Evolutionary conservation across 2,329 filamentous ascomycete species (phyloP), one percentile per base, ranked within the genome.

Genomic region (Paradendryphiella salina): DNA sequence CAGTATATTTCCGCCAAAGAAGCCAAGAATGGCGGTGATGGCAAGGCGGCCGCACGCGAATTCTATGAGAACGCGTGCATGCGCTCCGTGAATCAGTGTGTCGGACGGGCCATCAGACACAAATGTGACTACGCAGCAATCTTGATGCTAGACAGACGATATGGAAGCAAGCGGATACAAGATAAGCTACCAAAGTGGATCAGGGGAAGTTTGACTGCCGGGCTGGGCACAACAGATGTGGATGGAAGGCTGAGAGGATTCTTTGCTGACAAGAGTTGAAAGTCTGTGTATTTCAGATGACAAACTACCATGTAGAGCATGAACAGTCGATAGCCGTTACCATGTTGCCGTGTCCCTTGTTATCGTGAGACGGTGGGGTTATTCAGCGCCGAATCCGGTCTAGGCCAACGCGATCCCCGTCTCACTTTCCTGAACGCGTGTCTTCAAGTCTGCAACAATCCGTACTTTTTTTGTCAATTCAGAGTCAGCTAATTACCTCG

Each of bases 61-160:
- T 96, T 90, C 67, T 96, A 95, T 68, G 91, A 96, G 71, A 97
- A 97, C 69, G 85, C 90, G 0, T 96, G 92, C 71, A 96, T 99
- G 92, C 82, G 94, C 32, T 90, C 92, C 4, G 94, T 99, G 4
- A 99, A 99, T 71, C 94, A 99, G 77, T 94, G 90, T 67, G 92
- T 99, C 61, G 94, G 94, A 0, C 80, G 94, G 51, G 94, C 91
- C 1, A 96, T 99, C 63, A 80, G 94, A 38, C 94, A 99, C 70
- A 82, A 82, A 47, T 84, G 83, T 18, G 94, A 99, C 74, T 97
- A 96, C 74, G 94, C 94, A 4, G 86, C 88, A 13, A 96, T 99
- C 57, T 75, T 96, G 49, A 81, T 99, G 67, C 77, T 94, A 28
- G 94, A 99, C 73, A 79, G 82, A 57, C 80, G 94, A 43, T 99